A percentile compares a stretch with the other conserved stretches of the same genome.
Evolutionary conservation across 176 grass and related monocot species (phyloP).

Genomic region (Puccinellia tenuiflora): DNA sequence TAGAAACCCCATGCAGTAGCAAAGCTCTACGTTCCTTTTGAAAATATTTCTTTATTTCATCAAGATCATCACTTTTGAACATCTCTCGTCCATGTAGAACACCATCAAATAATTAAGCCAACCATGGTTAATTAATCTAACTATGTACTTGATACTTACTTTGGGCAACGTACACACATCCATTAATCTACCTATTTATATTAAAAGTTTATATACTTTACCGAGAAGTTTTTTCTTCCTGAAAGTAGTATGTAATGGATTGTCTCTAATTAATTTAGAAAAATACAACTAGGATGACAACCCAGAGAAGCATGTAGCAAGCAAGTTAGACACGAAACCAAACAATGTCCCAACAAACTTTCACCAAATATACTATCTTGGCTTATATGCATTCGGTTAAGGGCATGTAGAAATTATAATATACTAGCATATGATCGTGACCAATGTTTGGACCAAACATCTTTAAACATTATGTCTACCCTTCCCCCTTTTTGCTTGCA

Average conservation of each 20-base stretch:
- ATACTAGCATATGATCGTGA: not conserved
- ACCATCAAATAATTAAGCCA: no score
- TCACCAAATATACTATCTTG: not conserved
- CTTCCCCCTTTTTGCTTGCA: constrained; percentile 30
- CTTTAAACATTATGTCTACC: constrained; percentile 24
- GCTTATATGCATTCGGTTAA: not conserved
- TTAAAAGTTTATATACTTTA: no score
- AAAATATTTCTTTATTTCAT: no score
- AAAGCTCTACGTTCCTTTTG: no score
- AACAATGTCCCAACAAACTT: constrained; percentile 12
- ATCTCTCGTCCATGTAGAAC: no score
- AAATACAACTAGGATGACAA: not conserved
- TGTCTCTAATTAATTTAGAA: not conserved
- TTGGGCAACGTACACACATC: no score
- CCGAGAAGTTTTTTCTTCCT: not conserved
- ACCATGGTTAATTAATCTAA: no score
- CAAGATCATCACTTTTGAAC: no score
- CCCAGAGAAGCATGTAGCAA: not conserved
- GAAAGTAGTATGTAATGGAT: not conserved
- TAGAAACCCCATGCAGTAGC: no score
- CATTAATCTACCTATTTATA: no score
- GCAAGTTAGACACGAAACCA: not conserved
- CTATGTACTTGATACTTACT: no score
- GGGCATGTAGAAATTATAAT: not conserved
- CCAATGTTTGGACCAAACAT: constrained; percentile 18